Evolutionary conservation across 179 eudicot species (phyloP), one percentile per base, ranked within the genome.

Genomic region (Beta macrorhiza): DNA sequence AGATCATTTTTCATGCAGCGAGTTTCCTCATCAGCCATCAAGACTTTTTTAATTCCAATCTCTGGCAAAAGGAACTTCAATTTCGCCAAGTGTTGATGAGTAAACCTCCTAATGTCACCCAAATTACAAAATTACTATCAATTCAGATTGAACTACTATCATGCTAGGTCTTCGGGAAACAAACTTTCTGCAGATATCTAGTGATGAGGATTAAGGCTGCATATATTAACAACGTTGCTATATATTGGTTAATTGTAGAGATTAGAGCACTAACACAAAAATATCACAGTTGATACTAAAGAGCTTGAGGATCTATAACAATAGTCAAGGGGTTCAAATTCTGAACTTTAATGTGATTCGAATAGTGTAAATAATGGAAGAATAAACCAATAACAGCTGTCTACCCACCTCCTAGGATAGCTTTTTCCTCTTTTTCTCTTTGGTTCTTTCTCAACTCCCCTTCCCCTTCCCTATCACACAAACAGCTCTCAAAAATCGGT

Each of bases 31-130:
- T 93, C 96, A 13, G 83, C 90, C 62, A 77, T 74, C 80, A 88
- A 88, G 47, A 89, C 82, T 82, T 86, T 93, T 84, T 84, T 87
- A 14, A 92, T 63, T 77, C 82, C 90, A 84, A 95, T 84, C 77
- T 91, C 97, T 20, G 96, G 96, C 76, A 96, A 83, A 80, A 96
- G 89, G 78, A 83, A 94, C 91, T 92, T 96, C 86, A 96, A 68
- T 78, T 96, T 97, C 63, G 96, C 96, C 87, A 96, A 87, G 84
- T 94, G 97, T 47, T 84, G 81, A 80, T 89, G 81, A 22, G 91
- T 81, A 86, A 96, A 96, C 88, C 96, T 91, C 97, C 98, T 94
- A 81, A 84, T 14, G 47, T 29, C 79, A 72, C 72, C 49, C 68
- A 82, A 67, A 57, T 61, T 4, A 79, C 22, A 52, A 69, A 42